Conservation (phyloP, 306 rosid species). For the Corylus heterophylla region DNA sequence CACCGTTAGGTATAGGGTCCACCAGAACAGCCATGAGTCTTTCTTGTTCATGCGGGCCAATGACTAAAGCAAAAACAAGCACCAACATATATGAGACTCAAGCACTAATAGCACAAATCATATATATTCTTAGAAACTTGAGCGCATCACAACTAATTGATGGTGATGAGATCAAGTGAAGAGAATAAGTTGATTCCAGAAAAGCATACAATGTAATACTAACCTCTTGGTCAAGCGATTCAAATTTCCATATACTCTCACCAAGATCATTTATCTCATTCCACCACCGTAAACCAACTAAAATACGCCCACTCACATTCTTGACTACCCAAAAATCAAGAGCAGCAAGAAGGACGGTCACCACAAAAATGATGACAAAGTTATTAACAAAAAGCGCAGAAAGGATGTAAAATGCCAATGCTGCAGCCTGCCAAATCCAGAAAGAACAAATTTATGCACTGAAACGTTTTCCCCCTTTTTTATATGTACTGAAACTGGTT, state of each 20-base stretch:
- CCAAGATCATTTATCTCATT: slow-evolving; percentile 96
- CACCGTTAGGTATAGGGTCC: slow-evolving; percentile 88
- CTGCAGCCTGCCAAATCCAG: slow-evolving; percentile 63
- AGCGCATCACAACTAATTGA: not conserved
- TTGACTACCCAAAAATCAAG: slow-evolving; percentile 99
- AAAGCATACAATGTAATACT: slow-evolving; percentile 18
- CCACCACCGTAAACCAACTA: slow-evolving; percentile 99
- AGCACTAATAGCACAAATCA: slow-evolving; percentile 9
- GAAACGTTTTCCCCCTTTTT: not conserved
- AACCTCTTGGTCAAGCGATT: slow-evolving; percentile 97
- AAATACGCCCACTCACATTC: slow-evolving; percentile 95
- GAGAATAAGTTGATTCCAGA: slow-evolving; percentile 9
- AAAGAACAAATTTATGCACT: not conserved
- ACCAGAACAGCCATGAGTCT: slow-evolving; percentile 98
- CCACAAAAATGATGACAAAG: slow-evolving; percentile 97
- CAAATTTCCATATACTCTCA: slow-evolving; percentile 98
- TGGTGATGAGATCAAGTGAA: slow-evolving; percentile 3
- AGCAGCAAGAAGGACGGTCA: slow-evolving; percentile 93
- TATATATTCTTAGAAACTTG: slow-evolving; percentile 12
- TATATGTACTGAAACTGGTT: slow-evolving; percentile 13
- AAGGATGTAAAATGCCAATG: slow-evolving; percentile 95
- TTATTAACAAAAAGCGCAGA: slow-evolving; percentile 77
- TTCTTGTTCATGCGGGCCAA: slow-evolving; percentile 95
- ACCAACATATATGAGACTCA: slow-evolving; percentile 22
- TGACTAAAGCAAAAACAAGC: slow-evolving; percentile 50